Base-by-base conservation (phyloP, 164 flowering plant genomes). In the Vitis rupestris region DNA sequence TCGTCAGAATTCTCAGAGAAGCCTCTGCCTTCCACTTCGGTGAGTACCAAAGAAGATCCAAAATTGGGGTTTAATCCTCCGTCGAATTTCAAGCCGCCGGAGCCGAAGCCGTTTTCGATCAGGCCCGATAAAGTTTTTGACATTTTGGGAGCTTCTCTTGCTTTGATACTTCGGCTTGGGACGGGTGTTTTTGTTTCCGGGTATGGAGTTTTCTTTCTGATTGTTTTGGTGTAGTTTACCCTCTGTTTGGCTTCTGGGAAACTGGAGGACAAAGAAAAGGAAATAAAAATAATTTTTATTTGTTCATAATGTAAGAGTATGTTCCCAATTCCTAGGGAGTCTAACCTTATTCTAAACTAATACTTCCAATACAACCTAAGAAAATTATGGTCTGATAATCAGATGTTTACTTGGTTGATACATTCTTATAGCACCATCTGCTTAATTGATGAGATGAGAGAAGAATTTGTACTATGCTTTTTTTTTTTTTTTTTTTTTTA, bases 181-280 rank as follows among this genome's bases (percentile, higher is more conserved):
- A 88, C 96, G 15, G 95, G 99, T 37, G 86, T 81, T 68, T 84
- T 92, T 66, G 94, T 83, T 66, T 78, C 82, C 48, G 99, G 97
- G 99, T 95, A 82, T 68, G 62, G 0, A 52, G 13, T 63, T 55
- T 2, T 23, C 56, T 17, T 16, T 7, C 16, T 50, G 15, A n/a
- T 11, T 49, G 19, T 23, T 27, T 54, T 27, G 13, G 1, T 60
- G 15, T 62, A 60, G n/a, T 52, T 14, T 17, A 16, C 10, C 37
- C 7, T 68, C 13, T 60, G 49, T 49, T 60, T 53, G 15, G 17
- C 0, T 5, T 37, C 44, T 6, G 44, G 44, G 44, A 37, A 37
- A 3, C 44, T 37, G 44, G 44, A 37, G 44, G 44, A 53, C 1
- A 53, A 2, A n/a, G n/a, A 13, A 53, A 53, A 53, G 6, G 16